Percentiles rank a stretch among this genome's conserved stretches.
phyloP scores from a whole-genome alignment of 345 rosid genomes.

The Abelmoschus esculentus region DNA sequence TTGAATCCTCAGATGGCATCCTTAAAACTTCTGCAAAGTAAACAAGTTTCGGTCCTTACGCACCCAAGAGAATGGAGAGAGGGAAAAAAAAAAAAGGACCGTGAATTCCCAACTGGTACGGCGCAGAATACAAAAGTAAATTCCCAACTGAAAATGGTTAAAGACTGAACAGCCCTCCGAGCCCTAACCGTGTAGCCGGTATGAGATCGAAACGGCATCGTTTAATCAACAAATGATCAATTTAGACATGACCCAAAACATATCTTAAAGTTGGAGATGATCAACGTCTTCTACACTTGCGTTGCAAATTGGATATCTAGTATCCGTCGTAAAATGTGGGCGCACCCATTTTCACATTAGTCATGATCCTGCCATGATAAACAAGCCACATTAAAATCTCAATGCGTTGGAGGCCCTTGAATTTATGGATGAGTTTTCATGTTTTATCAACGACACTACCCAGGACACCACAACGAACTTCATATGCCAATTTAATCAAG shows the following conservation, averaged over 20 bases:
- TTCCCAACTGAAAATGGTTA: neutral
- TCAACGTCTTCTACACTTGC: too few relatives aligned
- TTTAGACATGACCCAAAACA: too few relatives aligned
- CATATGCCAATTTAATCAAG: too few relatives aligned
- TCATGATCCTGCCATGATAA: too few relatives aligned
- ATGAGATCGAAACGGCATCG: neutral
- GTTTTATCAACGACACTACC: too few relatives aligned
- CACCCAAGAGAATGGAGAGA: neutral
- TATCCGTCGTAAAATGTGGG: too few relatives aligned
- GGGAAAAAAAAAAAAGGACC: neutral
- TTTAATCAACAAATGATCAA: neutral
- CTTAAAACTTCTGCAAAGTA: neutral
- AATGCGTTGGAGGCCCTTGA: too few relatives aligned
- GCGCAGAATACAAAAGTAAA: neutral
- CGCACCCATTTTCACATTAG: too few relatives aligned
- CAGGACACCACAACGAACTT: too few relatives aligned
- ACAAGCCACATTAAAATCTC: too few relatives aligned
- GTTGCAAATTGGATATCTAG: too few relatives aligned
- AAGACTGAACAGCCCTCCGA: neutral
- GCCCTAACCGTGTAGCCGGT: neutral
- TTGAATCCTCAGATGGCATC: conserved; percentile 62
- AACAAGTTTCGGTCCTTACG: neutral
- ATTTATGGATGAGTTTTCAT: too few relatives aligned
- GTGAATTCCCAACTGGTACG: neutral
- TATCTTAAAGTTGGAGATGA: neutral